phyloP scores from a whole-genome alignment of 148 eudicot genomes.

The Nyssa sinensis region DNA sequence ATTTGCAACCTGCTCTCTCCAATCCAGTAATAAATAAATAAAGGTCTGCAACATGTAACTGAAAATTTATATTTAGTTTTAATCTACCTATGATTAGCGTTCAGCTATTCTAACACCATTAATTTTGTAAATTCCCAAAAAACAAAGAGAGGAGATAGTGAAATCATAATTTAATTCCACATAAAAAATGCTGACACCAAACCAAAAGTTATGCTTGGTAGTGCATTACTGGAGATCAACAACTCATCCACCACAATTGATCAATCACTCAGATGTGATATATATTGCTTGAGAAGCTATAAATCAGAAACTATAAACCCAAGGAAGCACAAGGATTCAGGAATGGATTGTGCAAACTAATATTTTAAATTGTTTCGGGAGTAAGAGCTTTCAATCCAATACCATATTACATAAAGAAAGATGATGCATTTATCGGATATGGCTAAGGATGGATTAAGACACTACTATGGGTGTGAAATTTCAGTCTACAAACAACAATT shows the following conservation, averaged over 20 bases:
- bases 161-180: too few species aligned
- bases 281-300: neutral
- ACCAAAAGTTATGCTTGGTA: neutral
- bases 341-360: neutral
- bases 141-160: too few species aligned
- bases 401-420: neutral
- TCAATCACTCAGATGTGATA: too few species aligned
- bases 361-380: neutral
- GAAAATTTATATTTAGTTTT: too few species aligned
- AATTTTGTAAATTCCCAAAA: too few species aligned
- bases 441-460: neutral
- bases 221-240: neutral
- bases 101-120: too few species aligned
- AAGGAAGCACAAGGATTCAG: neutral
- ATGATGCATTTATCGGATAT: neutral
- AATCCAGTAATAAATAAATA: too few species aligned
- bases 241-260: too few species aligned
- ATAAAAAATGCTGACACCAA: too few species aligned
- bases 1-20: too few species aligned
- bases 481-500: neutral
- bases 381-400: neutral
- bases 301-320: neutral
- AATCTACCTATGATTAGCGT: too few species aligned
- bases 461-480: neutral
- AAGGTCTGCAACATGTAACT: too few species aligned